phyloP scores from a whole-genome alignment of 805 yeast species.

The Torulaspora delbrueckii region DNA sequence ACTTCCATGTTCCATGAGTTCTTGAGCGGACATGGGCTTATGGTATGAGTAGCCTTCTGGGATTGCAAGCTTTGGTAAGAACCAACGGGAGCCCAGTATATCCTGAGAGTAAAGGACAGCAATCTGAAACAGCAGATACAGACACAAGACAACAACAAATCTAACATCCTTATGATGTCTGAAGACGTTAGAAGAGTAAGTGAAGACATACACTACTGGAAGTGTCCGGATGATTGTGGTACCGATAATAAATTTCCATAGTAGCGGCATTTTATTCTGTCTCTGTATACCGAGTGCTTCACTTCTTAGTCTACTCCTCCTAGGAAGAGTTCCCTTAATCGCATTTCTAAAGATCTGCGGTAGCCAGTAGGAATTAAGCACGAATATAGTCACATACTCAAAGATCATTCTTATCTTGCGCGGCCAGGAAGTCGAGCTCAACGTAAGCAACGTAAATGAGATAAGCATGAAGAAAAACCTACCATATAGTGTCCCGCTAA shows the following conservation, averaged over 20 bases:
- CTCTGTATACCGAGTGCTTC: conserved; percentile 17
- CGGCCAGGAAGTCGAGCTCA: conserved; percentile 64
- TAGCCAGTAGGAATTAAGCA: conserved; percentile 72
- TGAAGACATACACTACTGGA: conserved; percentile 63
- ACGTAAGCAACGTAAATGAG: conserved; percentile 50
- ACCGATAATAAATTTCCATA: conserved; percentile 73
- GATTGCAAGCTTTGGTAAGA: conserved; percentile 65
- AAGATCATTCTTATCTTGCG: conserved; percentile 46
- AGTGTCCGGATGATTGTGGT: conserved; percentile 55
- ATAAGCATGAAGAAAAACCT: conserved; percentile 51
- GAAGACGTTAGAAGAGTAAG: conserved; percentile 53
- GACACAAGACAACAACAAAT: conserved; percentile 43
- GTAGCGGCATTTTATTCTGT: conserved; percentile 49
- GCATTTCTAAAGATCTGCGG: conserved; percentile 80
- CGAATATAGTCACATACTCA: conserved; percentile 51
- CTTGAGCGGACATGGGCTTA: conserved; percentile 27
- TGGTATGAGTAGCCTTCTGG: conserved; percentile 88
- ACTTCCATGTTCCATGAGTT: conserved; percentile 32
- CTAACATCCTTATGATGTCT: conserved; percentile 59
- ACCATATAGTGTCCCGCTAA: conserved; percentile 54
- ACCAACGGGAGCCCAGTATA: conserved; percentile 72
- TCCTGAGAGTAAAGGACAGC: conserved; percentile 56
- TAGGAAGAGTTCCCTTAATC: conserved; percentile 29
- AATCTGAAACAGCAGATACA: conserved; percentile 62
- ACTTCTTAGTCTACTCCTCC: conserved; percentile 20